Evolutionary conservation across 192 early-diverging fungal species (phyloP), one percentile per base, ranked within the genome.

Genomic region (Phycomyces blakesleeanus): DNA sequence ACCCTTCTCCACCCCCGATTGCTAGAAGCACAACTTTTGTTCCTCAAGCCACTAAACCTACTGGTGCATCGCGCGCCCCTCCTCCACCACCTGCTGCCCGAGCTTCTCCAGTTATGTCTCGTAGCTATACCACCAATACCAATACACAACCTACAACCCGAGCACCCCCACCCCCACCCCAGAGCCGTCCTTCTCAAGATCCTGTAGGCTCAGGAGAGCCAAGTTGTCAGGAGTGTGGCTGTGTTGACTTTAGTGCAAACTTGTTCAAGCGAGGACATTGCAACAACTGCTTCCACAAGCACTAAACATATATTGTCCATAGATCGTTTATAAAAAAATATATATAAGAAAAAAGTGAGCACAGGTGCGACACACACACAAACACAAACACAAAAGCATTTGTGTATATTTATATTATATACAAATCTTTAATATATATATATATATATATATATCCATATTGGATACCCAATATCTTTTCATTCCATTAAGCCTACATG

Each of bases 201-300:
- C 38, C 34, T n/a, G 51, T 38, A 15, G 51, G 38, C 50, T 62
- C 50, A 39, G n/a, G 59, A 51, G 29, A 40, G 27, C 12, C 9
- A 10, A 42, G 27, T 37, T 54, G 34, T n/a, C 3, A 22, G 38
- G 61, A 63, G 25, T 63, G 61, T 39, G 61, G 51, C 4, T 63
- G 61, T 63, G 21, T 52, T 41, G 61, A 63, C 20, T 63, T 54
- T 42, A 53, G 29, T 42, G 61, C 61, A 6, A 63, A 63, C 24
- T 9, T 63, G 41, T 63, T 63, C 40, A 63, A 63, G 25, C 51
- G 53, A 24, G 61, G 61, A 16, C 51, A 63, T 0, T 63, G 61
- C 51, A 63, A 63, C 39, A 63, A 63, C 26, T 63, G 61, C 20
- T 63, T 63, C 61, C 61, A 63, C 38, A 63, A 63, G 38, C 61